These are phyloP conservation scores for Knufia petricola DNA, from an alignment of 2,329 filamentous ascomycete species.

Conservation along the genomic window DNA sequence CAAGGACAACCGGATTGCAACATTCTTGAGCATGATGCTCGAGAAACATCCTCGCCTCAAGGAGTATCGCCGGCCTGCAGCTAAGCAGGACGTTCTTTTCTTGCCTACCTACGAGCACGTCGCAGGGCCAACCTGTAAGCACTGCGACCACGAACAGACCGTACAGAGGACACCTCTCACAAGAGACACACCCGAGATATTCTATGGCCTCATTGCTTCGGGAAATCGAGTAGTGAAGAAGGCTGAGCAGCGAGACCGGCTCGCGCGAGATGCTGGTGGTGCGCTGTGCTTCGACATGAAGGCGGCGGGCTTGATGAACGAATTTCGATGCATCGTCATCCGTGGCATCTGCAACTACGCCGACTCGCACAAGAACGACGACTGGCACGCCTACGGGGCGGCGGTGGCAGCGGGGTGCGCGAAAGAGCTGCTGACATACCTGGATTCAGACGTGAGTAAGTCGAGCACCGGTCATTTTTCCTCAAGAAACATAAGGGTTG, in stretches of 20 bases:
- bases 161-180: background rate
- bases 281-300: conserved; percentile 24
- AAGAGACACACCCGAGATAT: conserved; percentile 10
- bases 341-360: conserved; percentile 25
- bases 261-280: conserved; percentile 7
- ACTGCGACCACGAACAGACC: background rate
- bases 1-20: background rate
- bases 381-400: conserved; percentile 26
- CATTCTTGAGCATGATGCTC: background rate
- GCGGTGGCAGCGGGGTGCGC: conserved; percentile 14
- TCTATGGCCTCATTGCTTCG: conserved; percentile 24
- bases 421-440: conserved; percentile 11
- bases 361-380: conserved; percentile 26
- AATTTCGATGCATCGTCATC: conserved; percentile 22
- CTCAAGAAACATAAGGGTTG: too few species aligned
- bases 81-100: background rate
- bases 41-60: background rate
- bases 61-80: background rate
- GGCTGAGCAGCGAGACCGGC: conserved; percentile 13
- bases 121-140: background rate
- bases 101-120: background rate
- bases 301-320: conserved; percentile 22
- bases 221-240: conserved; percentile 23
- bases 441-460: too few species aligned
- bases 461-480: too few species aligned